Percentiles rank a stretch among this genome's conserved stretches.
phyloP scores from a whole-genome alignment of 1,139 yeast genomes.

The Yamadazyma oceani region DNA sequence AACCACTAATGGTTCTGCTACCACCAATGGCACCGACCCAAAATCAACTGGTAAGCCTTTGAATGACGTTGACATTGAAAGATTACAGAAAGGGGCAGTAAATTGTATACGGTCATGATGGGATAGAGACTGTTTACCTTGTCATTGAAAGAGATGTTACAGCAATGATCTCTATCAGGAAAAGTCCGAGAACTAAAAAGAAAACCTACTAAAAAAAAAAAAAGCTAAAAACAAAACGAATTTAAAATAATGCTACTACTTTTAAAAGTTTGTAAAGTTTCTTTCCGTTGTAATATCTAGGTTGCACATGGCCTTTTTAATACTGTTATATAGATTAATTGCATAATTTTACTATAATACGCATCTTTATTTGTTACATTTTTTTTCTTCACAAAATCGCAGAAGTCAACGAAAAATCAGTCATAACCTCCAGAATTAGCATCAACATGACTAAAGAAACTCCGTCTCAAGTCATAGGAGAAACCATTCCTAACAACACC shows the following conservation, averaged over 20 bases:
- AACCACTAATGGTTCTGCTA: conserved; percentile 25
- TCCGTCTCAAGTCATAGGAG: conserved; percentile 61
- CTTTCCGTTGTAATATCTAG: not conserved
- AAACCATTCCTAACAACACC: conserved; percentile 83
- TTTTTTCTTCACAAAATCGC: too few species aligned
- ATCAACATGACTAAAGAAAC: conserved; percentile 11
- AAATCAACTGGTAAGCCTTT: conserved; percentile 12
- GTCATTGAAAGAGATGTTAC: too few species aligned
- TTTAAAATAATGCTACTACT: not conserved
- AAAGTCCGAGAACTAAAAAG: too few species aligned
- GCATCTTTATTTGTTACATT: too few species aligned
- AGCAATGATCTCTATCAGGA: too few species aligned
- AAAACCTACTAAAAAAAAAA: too few species aligned
- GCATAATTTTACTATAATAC: not conserved
- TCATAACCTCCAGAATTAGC: too few species aligned
- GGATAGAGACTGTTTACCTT: too few species aligned
- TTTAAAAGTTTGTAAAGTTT: not conserved
- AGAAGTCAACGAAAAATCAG: too few species aligned
- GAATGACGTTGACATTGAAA: conserved; percentile 41
- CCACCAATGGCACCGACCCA: conserved; percentile 13
- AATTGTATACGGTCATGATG: conserved; percentile 61
- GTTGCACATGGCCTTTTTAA: not conserved
- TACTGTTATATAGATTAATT: conserved; percentile 2
- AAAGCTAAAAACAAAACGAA: too few species aligned
- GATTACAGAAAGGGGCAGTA: conserved; percentile 68